phyloP scores from a whole-genome alignment of 1,139 yeast species.

The Diutina rugosa region DNA sequence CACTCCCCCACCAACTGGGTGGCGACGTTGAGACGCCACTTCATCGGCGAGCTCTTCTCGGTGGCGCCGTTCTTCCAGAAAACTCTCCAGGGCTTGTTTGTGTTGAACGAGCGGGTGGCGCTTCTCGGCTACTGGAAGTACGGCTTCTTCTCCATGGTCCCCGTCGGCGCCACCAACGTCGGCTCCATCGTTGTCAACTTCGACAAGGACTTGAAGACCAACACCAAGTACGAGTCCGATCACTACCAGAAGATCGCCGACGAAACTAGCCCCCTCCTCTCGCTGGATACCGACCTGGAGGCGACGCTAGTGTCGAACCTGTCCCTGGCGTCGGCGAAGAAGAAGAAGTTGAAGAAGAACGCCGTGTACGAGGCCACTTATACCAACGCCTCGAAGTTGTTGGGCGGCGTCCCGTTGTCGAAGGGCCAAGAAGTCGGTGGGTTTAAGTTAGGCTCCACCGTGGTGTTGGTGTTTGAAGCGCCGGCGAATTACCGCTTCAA shows the following conservation, averaged over 20 bases:
- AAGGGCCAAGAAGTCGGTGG: conserved; percentile 98
- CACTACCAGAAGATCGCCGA: not conserved
- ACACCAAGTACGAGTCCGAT: conserved; percentile 41
- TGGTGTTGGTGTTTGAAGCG: conserved; percentile 92
- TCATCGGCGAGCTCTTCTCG: conserved; percentile 88
- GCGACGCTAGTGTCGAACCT: conserved; percentile 8
- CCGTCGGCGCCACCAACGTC: conserved; percentile 98
- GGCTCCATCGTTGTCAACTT: conserved; percentile 89
- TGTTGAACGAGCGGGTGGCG: conserved; percentile 90
- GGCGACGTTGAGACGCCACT: conserved; percentile 83
- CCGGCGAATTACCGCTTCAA: conserved; percentile 67
- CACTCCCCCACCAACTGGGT: conserved; percentile 98
- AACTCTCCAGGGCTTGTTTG: conserved; percentile 75
- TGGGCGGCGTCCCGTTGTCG: conserved; percentile 79
- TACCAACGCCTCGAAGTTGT: conserved; percentile 59
- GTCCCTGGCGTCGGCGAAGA: conserved; percentile 8
- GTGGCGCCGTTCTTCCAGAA: conserved; percentile 95
- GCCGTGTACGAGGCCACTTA: conserved; percentile 95
- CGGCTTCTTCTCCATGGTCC: conserved; percentile 97
- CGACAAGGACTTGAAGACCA: conserved; percentile 83
- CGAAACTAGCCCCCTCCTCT: conserved; percentile 24
- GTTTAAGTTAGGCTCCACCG: conserved; percentile 89
- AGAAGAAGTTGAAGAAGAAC: conserved; percentile 43
- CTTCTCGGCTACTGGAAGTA: conserved; percentile 91
- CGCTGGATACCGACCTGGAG: conserved; percentile 3